These are phyloP conservation scores for Pugionium dolabratum DNA, from an alignment of 345 rosid species.

Conservation along the genomic window DNA sequence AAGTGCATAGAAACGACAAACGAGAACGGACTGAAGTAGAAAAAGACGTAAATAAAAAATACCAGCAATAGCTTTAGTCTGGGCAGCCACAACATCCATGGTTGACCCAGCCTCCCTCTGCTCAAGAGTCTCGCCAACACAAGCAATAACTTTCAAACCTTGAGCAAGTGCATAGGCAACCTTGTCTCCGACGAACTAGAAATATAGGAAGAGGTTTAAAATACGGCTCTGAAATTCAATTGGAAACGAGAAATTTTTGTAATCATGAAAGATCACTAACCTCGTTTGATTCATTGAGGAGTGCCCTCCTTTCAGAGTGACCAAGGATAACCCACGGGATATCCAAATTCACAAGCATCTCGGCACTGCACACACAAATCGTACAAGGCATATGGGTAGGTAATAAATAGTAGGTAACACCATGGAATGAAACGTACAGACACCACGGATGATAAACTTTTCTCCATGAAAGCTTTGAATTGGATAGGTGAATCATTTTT, in stretches of 20 bases:
- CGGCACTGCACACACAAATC: constrained; percentile 57
- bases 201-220: constrained; percentile 17
- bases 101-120: constrained; percentile 86
- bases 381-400: constrained; percentile 13
- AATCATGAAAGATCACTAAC: constrained; percentile 40
- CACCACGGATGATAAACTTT: not conserved
- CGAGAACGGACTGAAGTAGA: not conserved
- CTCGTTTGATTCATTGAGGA: constrained; percentile 72
- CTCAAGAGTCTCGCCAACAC: constrained; percentile 93
- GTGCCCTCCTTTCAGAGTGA: constrained; percentile 83
- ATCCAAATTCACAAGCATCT: constrained; percentile 81
- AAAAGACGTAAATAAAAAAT: constrained; percentile 8
- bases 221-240: not conserved
- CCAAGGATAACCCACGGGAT: constrained; percentile 96
- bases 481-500: not conserved
- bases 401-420: not conserved
- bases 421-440: not conserved
- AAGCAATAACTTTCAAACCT: constrained; percentile 93
- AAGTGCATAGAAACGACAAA: not conserved
- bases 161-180: constrained; percentile 87
- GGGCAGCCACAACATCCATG: constrained; percentile 84
- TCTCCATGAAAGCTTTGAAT: not conserved
- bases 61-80: constrained; percentile 95
- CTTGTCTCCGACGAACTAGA: constrained; percentile 88
- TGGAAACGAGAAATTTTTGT: not conserved